A percentile compares a stretch with the other conserved stretches of the same genome.
Conservation (phyloP, 768 basidiomycete genomes). For the Termitomyces sp. region DNA sequence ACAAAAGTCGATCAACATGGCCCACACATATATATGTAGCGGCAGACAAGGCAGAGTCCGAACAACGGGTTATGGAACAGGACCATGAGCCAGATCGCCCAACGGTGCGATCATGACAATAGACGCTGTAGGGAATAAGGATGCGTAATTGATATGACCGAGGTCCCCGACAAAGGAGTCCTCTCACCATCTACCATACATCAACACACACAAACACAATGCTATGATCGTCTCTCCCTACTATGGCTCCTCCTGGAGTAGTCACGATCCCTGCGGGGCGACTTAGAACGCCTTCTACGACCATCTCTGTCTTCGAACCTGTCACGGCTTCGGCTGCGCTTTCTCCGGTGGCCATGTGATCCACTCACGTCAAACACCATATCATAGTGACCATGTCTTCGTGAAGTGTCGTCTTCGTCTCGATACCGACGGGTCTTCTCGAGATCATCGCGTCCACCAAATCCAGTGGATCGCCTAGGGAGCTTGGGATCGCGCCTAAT, state of each 20-base stretch:
- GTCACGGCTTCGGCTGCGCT: slow-evolving; percentile 49
- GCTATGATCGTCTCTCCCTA: slow-evolving; percentile 9
- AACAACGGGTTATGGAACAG: not conserved
- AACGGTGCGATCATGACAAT: not conserved
- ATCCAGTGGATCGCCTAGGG: slow-evolving; percentile 35
- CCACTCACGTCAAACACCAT: slow-evolving; percentile 76
- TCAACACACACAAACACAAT: slow-evolving; percentile 12
- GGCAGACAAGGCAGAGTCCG: slow-evolving; percentile 5
- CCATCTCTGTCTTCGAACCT: slow-evolving; percentile 25
- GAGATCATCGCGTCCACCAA: slow-evolving; percentile 70
- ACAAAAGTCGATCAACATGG: not conserved
- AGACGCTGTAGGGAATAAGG: not conserved
- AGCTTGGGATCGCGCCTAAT: slow-evolving; percentile 44
- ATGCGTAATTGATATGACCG: not conserved
- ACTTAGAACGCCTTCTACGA: slow-evolving; percentile 31
- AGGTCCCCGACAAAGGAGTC: not conserved
- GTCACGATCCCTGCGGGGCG: slow-evolving; percentile 22
- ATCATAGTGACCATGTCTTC: slow-evolving; percentile 41
- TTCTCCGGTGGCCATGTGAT: slow-evolving; percentile 33
- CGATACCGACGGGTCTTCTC: slow-evolving; percentile 70
- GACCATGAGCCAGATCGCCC: not conserved
- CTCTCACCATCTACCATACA: not conserved
- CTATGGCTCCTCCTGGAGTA: slow-evolving; percentile 18
- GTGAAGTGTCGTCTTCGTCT: slow-evolving; percentile 25
- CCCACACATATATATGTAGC: not conserved